phyloP scores from a whole-genome alignment of 768 basidiomycete genomes.

The Lenzites betulinus region DNA sequence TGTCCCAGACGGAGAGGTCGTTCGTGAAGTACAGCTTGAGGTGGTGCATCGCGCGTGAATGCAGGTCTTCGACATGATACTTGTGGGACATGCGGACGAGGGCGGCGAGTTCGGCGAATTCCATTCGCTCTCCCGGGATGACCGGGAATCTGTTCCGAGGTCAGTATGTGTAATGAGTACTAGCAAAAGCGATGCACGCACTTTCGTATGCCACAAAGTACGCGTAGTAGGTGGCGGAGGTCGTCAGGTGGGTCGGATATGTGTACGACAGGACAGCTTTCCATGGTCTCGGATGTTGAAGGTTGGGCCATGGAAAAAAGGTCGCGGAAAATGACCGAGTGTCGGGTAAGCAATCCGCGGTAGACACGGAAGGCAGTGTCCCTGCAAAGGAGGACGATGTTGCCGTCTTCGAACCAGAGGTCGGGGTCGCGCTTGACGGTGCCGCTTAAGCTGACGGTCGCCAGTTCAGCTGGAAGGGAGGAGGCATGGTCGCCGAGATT shows the following conservation, averaged over 20 bases:
- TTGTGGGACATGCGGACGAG: constrained; percentile 27
- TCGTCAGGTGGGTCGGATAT: constrained; percentile 22
- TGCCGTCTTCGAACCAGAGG: constrained; percentile 29
- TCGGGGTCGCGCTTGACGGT: constrained; percentile 22
- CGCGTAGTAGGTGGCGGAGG: constrained; percentile 16
- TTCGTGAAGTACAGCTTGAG: constrained; percentile 24
- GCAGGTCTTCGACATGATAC: constrained; percentile 24
- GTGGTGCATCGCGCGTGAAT: constrained; percentile 19
- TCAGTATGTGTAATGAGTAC: neutral
- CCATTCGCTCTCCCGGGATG: constrained; percentile 16
- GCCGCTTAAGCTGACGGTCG: constrained; percentile 15
- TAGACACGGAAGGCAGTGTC: constrained; percentile 22
- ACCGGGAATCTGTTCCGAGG: constrained; percentile 10
- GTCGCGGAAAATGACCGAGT: constrained; percentile 27
- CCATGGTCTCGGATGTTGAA: constrained; percentile 18
- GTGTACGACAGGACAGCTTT: constrained; percentile 22
- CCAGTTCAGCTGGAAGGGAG: constrained; percentile 18
- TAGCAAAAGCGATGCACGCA: neutral
- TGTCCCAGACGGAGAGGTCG: constrained; percentile 22
- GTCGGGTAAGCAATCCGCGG: constrained; percentile 24
- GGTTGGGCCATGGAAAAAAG: constrained; percentile 25
- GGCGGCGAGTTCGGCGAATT: constrained; percentile 23
- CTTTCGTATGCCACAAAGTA: constrained; percentile 15
- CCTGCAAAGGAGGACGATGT: constrained; percentile 23
- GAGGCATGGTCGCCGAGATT: constrained; percentile 18